Conservation (phyloP, 768 basidiomycete genomes). For the Trametes coccinea region DNA sequence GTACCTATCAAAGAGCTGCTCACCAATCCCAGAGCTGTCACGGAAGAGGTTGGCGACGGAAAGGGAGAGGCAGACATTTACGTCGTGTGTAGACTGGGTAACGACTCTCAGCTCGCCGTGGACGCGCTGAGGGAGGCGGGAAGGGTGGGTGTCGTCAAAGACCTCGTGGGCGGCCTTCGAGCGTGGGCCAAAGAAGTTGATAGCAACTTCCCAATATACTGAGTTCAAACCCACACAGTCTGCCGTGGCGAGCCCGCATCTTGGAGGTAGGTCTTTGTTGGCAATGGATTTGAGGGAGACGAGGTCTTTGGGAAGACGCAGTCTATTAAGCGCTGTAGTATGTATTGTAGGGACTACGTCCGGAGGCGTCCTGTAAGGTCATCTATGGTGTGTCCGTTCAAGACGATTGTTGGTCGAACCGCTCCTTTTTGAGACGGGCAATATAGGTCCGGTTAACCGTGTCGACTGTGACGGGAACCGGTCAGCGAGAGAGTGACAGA, state of each 20-base stretch:
- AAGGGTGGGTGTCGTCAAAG: constrained; percentile 45
- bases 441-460: constrained; percentile 73
- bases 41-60: constrained; percentile 1
- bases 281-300: neutral
- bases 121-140: constrained; percentile 50
- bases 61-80: constrained; percentile 40
- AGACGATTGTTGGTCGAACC: constrained; percentile 26
- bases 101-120: constrained; percentile 90
- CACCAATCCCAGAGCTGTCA: constrained; percentile 51
- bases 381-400: neutral
- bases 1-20: constrained; percentile 69
- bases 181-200: constrained; percentile 82
- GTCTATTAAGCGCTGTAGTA: constrained; percentile 13
- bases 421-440: constrained; percentile 55
- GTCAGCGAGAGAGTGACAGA: neutral
- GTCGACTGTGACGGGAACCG: constrained; percentile 52
- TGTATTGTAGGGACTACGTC: neutral
- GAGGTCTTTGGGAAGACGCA: neutral
- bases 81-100: constrained; percentile 85
- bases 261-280: neutral
- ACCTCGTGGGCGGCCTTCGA: constrained; percentile 79
- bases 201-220: constrained; percentile 79
- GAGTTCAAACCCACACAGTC: neutral
- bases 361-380: neutral
- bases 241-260: neutral